Base-by-base conservation (phyloP, 2,329 filamentous ascomycete genomes). In the Neofusicoccum laricinum region DNA sequence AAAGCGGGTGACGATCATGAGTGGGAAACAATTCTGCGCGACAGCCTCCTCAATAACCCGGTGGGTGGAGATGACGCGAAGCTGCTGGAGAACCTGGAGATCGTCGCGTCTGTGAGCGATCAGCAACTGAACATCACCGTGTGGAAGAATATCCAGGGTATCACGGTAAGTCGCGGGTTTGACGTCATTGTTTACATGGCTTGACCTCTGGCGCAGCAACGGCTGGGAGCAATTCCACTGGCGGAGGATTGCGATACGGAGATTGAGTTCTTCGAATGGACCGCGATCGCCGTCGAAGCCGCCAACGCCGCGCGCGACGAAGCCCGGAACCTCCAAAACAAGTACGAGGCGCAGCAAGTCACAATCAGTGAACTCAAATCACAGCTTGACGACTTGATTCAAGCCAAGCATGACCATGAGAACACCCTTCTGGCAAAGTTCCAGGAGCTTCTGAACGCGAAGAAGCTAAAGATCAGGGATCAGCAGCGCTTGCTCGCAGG, bases 381-480 rank as follows among this genome's bases (percentile, higher is more conserved):
- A 3, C 88, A 90, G 70, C 78, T 93, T 0, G 84, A 89, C 3
- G 88, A 91, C 69, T 82, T 93, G 15, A 81, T 88, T 51, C 80
- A 81, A 62, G 81, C 86, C 14, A 93, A 93, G 72, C 81, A 85
- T 51, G 84, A 86, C 17, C 84, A 91, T 67, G 90, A 93, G 75
- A 82, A 82, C 1, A 82, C 83, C 17, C 77, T 93, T 64, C 76
- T 93, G 1, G 84, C 85, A 66, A 92, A 91, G 72, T 92, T 92
- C 69, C 84, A 86, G 63, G 81, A 85, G 63, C 79, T 94, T 2
- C 78, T 93, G 1, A 93, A 93, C 69, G 86, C 90, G 73, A 94
- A 94, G 79, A 93, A 93, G 76, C 80, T 88, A 61, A 93, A 91
- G 76, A 93, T 93, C 57, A 80, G 90, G 48, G 85, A 92, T 69